phyloP scores from a whole-genome alignment of 2,329 filamentous ascomycete species.

The Ophiostoma ips region DNA sequence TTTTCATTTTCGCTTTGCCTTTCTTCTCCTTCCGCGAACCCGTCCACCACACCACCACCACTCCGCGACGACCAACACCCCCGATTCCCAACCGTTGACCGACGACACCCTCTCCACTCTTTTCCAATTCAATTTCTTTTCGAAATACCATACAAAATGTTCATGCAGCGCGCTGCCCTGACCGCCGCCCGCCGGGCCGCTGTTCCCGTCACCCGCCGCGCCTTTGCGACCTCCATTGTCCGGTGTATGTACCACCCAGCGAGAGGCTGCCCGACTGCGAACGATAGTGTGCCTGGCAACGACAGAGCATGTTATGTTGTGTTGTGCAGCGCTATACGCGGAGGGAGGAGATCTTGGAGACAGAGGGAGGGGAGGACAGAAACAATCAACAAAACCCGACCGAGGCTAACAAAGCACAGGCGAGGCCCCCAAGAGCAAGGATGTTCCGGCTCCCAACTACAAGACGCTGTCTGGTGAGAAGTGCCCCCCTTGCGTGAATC shows the following conservation, averaged over 20 bases:
- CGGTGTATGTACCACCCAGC: slow-evolving; percentile 38
- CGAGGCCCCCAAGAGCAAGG: slow-evolving; percentile 19
- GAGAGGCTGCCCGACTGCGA: background rate
- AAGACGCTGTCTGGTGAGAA: slow-evolving; percentile 32
- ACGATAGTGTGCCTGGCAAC: no score
- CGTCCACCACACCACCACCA: slow-evolving; percentile 1
- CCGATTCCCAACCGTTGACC: background rate
- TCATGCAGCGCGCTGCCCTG: slow-evolving; percentile 49
- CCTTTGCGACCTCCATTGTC: slow-evolving; percentile 45
- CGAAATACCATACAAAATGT: slow-evolving; percentile 29
- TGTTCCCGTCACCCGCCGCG: slow-evolving; percentile 41
- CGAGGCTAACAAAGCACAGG: slow-evolving; percentile 17
- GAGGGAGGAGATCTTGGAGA: background rate
- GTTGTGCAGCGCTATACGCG: background rate
- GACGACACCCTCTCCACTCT: background rate
- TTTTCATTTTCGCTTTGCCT: slow-evolving; percentile 6
- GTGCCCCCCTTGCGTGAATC: no score
- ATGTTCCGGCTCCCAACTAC: slow-evolving; percentile 19
- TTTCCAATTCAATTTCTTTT: background rate
- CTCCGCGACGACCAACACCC: slow-evolving; percentile 3
- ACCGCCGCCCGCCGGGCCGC: slow-evolving; percentile 47
- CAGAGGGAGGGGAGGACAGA: background rate
- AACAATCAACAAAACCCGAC: background rate
- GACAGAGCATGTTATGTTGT: background rate
- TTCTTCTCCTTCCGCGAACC: background rate